Conservation (phyloP, 192 early-diverging fungal species). For the Coemansia sp. region DNA sequence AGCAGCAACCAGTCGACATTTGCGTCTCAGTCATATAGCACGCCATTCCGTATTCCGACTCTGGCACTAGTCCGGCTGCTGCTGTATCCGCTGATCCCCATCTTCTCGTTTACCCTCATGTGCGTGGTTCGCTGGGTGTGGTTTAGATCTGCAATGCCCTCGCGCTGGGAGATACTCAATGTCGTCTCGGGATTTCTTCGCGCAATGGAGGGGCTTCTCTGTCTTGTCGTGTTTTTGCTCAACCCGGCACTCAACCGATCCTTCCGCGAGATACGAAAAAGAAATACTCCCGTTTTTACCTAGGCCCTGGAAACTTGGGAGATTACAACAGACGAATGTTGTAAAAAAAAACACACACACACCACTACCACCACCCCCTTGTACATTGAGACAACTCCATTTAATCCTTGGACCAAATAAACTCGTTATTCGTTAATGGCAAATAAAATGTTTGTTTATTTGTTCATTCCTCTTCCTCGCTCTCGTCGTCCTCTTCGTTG, state of each 20-base stretch:
- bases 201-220: constrained; percentile 42
- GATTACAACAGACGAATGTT: not conserved
- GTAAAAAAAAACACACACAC: not conserved
- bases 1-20: constrained; percentile 23
- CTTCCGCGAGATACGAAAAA: constrained; percentile 51
- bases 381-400: no score
- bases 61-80: constrained; percentile 41
- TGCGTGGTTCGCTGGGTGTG: constrained; percentile 53
- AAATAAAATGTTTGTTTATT: not conserved
- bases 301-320: constrained; percentile 1
- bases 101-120: constrained; percentile 54
- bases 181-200: constrained; percentile 44
- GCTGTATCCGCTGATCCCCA: constrained; percentile 51
- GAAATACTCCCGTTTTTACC: constrained; percentile 38
- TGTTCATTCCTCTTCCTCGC: not conserved
- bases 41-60: constrained; percentile 45
- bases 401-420: no score
- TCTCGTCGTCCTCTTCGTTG: constrained; percentile 24
- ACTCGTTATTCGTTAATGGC: no score
- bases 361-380: no score
- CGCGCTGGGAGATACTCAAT: constrained; percentile 46
- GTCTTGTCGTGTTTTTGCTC: constrained; percentile 51
- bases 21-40: constrained; percentile 5
- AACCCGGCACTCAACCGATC: constrained; percentile 52
- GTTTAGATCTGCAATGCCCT: constrained; percentile 50